Percentiles rank a stretch among this genome's conserved stretches.
Conservation (phyloP, 2,329 filamentous ascomycete species). For the Microascus cirrosus region DNA sequence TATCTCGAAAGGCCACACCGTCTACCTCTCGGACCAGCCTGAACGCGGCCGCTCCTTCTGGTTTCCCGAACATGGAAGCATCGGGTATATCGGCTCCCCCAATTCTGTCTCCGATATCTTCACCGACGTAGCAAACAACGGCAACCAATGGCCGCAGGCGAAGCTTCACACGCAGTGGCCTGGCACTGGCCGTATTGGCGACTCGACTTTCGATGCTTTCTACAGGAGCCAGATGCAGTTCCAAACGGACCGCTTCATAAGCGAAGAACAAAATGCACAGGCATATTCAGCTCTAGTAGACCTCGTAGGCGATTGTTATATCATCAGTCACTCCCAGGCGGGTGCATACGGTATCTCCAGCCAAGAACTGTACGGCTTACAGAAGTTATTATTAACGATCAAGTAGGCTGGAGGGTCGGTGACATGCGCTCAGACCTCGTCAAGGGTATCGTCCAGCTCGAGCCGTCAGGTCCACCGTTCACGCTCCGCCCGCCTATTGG, state of each 20-base stretch:
- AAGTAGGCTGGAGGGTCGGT: slow-evolving; percentile 9
- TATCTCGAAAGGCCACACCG: slow-evolving; percentile 29
- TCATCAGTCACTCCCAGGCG: slow-evolving; percentile 34
- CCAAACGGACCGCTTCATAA: slow-evolving; percentile 15
- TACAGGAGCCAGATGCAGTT: slow-evolving; percentile 27
- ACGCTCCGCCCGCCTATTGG: slow-evolving; percentile 23
- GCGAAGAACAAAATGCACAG: slow-evolving; percentile 22
- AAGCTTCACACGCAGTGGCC: slow-evolving; percentile 30
- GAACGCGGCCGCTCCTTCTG: slow-evolving; percentile 32
- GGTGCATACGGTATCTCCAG: slow-evolving; percentile 26
- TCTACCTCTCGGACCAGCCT: slow-evolving; percentile 35
- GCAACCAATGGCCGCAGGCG: slow-evolving; percentile 26
- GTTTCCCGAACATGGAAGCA: slow-evolving; percentile 17
- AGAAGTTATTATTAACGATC: background rate
- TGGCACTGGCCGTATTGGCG: slow-evolving; percentile 24
- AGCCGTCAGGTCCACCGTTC: slow-evolving; percentile 36
- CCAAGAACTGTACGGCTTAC: background rate
- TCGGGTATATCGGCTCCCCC: slow-evolving; percentile 16
- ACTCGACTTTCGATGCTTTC: slow-evolving; percentile 27
- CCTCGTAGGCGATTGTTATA: slow-evolving; percentile 25
- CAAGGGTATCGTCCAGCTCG: slow-evolving; percentile 28
- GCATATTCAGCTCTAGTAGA: slow-evolving; percentile 30
- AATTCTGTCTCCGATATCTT: slow-evolving; percentile 24
- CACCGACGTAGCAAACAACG: slow-evolving; percentile 18
- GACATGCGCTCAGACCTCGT: slow-evolving; percentile 28